A percentile compares a stretch with the other conserved stretches of the same genome.
phyloP scores from a whole-genome alignment of 768 basidiomycete genomes.

The Xanthoconium purpureum region DNA sequence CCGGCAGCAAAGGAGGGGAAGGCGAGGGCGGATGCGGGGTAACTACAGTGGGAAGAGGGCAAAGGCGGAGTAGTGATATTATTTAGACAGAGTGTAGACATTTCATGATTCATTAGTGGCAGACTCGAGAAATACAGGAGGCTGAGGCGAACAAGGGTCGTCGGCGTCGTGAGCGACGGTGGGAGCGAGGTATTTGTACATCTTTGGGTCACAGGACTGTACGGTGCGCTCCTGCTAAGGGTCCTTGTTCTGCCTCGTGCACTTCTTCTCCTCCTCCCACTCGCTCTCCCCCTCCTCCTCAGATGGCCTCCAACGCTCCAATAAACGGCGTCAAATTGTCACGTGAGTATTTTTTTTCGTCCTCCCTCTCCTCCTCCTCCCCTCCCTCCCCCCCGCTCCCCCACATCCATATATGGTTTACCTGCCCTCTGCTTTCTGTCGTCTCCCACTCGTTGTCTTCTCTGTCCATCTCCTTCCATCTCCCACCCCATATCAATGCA shows the following conservation, averaged over 20 bases:
- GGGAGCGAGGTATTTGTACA: slow-evolving; percentile 23
- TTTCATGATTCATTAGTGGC: no score
- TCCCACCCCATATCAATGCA: slow-evolving; percentile 21
- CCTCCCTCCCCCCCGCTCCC: slow-evolving; percentile 12
- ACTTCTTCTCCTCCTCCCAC: neutral
- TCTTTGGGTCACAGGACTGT: slow-evolving; percentile 38
- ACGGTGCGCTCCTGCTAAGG: slow-evolving; percentile 21
- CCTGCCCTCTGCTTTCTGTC: slow-evolving; percentile 23
- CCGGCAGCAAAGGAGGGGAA: neutral
- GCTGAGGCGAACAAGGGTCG: neutral
- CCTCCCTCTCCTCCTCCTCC: slow-evolving; percentile 14
- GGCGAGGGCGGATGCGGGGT: neutral
- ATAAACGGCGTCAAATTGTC: slow-evolving; percentile 88
- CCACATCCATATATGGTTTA: slow-evolving; percentile 29
- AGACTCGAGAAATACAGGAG: neutral
- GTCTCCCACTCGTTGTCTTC: slow-evolving; percentile 34
- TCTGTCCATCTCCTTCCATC: slow-evolving; percentile 33
- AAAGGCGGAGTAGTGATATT: neutral
- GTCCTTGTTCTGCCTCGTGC: slow-evolving; percentile 25
- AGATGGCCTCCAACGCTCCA: slow-evolving; percentile 74
- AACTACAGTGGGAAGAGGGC: neutral
- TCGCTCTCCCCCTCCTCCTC: slow-evolving; percentile 9
- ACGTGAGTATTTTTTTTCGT: slow-evolving; percentile 56
- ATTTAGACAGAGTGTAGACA: no score
- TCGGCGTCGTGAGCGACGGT: slow-evolving; percentile 1